These are phyloP conservation scores for Ophiostoma ulmi DNA, from an alignment of 2,329 filamentous ascomycete genomes.

Conservation along the genomic window DNA sequence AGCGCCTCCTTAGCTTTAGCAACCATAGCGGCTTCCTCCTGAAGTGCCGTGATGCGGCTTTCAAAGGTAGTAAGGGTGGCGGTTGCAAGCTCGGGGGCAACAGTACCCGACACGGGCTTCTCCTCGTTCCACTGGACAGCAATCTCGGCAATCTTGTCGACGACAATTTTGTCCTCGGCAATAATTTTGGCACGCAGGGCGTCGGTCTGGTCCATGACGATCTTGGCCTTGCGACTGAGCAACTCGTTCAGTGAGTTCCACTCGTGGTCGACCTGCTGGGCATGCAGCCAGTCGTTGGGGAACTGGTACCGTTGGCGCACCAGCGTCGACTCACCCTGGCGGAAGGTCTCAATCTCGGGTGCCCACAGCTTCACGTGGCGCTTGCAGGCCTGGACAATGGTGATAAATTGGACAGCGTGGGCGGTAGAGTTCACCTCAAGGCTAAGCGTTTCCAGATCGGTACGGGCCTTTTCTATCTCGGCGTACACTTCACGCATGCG, in stretches of 20 bases:
- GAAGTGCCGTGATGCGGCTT: constrained; percentile 73
- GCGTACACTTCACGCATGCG: constrained; percentile 89
- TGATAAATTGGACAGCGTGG: constrained; percentile 97
- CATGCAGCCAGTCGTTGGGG: constrained; percentile 86
- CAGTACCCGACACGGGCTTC: constrained; percentile 92
- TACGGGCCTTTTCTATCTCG: constrained; percentile 84
- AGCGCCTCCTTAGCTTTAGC: constrained; percentile 95
- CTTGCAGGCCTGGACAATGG: constrained; percentile 93
- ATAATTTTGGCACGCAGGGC: constrained; percentile 90
- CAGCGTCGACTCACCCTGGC: constrained; percentile 89
- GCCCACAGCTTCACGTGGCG: constrained; percentile 91
- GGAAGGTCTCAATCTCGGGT: constrained; percentile 91
- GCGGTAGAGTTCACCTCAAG: constrained; percentile 93
- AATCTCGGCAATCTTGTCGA: constrained; percentile 80
- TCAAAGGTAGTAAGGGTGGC: constrained; percentile 79
- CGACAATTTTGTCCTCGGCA: constrained; percentile 87
- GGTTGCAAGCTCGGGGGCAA: constrained; percentile 83
- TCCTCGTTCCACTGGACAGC: constrained; percentile 88
- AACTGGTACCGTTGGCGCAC: constrained; percentile 91
- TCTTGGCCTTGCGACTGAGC: constrained; percentile 83
- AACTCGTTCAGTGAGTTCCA: constrained; percentile 94
- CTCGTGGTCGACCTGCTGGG: constrained; percentile 92
- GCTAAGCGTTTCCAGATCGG: constrained; percentile 85
- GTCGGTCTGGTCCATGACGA: constrained; percentile 94
- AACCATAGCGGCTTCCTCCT: constrained; percentile 87